Percentiles rank a stretch among this genome's conserved stretches.
phyloP scores from a whole-genome alignment of 2,329 filamentous ascomycete species.

The Periconia sp. region DNA sequence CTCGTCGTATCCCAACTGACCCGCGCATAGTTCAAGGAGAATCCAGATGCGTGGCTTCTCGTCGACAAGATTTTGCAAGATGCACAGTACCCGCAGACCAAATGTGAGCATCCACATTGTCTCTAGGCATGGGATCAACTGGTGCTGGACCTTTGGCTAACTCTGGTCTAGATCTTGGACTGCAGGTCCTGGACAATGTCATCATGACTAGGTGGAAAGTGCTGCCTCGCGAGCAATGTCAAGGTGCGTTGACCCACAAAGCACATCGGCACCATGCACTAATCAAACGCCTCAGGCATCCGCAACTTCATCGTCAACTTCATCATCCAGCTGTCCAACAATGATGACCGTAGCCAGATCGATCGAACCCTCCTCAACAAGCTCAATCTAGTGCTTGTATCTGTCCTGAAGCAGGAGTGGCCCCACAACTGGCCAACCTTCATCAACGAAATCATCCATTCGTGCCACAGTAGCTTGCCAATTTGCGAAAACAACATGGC shows the following conservation, averaged over 20 bases:
- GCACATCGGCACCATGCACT: conserved; percentile 2
- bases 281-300: conserved; percentile 67
- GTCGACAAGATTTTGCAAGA: conserved; percentile 96
- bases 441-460: conserved; percentile 98
- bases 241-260: conserved; percentile 59
- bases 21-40: conserved; percentile 85
- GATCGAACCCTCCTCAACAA: conserved; percentile 95
- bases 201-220: conserved; percentile 99
- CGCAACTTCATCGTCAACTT: conserved; percentile 99
- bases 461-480: conserved; percentile 90
- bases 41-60: conserved; percentile 95
- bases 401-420: conserved; percentile 98
- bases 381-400: conserved; percentile 95
- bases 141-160: conserved; percentile 34
- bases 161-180: conserved; percentile 69
- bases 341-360: conserved; percentile 81
- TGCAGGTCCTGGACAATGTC: conserved; percentile 97
- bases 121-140: conserved; percentile 13
- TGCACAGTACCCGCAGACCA: conserved; percentile 91
- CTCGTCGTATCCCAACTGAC: conserved; percentile 17
- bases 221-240: conserved; percentile 90
- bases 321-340: conserved; percentile 90
- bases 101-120: conserved; percentile 84
- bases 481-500: conserved; percentile 99
- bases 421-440: conserved; percentile 99